A percentile compares a stretch with the other conserved stretches of the same genome.
Conservation (phyloP, 148 eudicot genomes). For the Diospyros lotus region DNA sequence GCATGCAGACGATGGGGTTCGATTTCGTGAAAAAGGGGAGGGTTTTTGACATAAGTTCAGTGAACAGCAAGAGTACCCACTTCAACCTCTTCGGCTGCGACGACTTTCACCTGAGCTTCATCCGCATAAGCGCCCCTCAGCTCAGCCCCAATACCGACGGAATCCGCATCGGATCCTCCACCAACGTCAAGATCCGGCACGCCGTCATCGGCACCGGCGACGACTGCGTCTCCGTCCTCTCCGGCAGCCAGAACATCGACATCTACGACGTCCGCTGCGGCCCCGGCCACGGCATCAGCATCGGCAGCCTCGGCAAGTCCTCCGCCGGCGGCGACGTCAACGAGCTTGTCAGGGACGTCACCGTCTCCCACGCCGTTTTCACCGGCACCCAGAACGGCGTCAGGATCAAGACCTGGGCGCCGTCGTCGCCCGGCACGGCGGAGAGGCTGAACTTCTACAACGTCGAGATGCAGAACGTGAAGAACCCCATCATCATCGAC, state of each 20-base stretch:
- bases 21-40: conserved; percentile 44
- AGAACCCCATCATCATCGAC: conserved; percentile 62
- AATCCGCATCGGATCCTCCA: conserved; percentile 35
- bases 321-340: conserved; percentile 12
- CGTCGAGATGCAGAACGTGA: conserved; percentile 31
- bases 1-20: conserved; percentile 44
- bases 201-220: conserved; percentile 47
- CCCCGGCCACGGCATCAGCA: conserved; percentile 69
- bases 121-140: conserved; percentile 35
- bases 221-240: conserved; percentile 55
- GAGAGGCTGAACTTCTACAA: conserved; percentile 24
- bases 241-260: conserved; percentile 33
- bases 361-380: conserved; percentile 30
- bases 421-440: conserved; percentile 17
- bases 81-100: conserved; percentile 46
- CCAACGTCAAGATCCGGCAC: conserved; percentile 17
- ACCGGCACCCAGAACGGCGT: conserved; percentile 49
- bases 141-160: conserved; percentile 65
- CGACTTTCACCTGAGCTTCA: conserved; percentile 15
- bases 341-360: conserved; percentile 25
- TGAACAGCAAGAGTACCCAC: conserved; percentile 60
- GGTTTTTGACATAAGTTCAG: conserved; percentile 31
- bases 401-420: conserved; percentile 62
- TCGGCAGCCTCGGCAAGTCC: conserved; percentile 50
- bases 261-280: conserved; percentile 41